phyloP scores from a whole-genome alignment of 495 filamentous ascomycete species.

The Penicillium ucsense region DNA sequence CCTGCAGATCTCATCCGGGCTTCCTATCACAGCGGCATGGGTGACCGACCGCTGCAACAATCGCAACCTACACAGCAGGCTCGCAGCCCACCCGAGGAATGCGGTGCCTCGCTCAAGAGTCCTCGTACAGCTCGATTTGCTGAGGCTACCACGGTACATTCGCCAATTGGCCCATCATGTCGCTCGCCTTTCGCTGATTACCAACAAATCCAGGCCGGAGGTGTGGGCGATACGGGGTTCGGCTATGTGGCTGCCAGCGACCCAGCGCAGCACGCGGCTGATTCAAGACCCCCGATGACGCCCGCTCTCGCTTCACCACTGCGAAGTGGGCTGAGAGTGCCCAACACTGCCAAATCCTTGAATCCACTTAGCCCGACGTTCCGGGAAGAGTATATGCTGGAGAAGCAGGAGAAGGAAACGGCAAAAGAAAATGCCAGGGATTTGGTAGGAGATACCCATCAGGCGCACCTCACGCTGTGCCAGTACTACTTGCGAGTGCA shows the following conservation, averaged over 20 bases:
- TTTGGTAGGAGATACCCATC: slow-evolving; percentile 50
- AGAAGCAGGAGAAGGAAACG: slow-evolving; percentile 66
- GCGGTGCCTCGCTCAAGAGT: slow-evolving; percentile 60
- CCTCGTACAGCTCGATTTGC: slow-evolving; percentile 81
- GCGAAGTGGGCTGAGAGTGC: slow-evolving; percentile 78
- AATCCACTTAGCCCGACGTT: slow-evolving; percentile 81
- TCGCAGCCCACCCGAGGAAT: slow-evolving; percentile 28
- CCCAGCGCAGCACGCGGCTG: slow-evolving; percentile 39
- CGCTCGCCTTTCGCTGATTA: slow-evolving; percentile 62
- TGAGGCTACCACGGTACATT: slow-evolving; percentile 81
- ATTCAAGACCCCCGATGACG: slow-evolving; percentile 20
- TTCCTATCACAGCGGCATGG: slow-evolving; percentile 25
- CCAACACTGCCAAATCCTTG: slow-evolving; percentile 60
- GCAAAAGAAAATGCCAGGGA: slow-evolving; percentile 78
- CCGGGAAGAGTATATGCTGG: slow-evolving; percentile 70
- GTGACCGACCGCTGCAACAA: slow-evolving; percentile 11
- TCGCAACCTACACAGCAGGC: slow-evolving; percentile 11
- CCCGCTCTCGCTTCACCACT: slow-evolving; percentile 63
- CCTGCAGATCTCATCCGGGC: slow-evolving; percentile 25
- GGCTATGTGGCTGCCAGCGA: slow-evolving; percentile 60
- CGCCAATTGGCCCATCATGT: slow-evolving; percentile 56
- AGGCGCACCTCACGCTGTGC: too few relatives aligned
- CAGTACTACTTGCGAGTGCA: not conserved
- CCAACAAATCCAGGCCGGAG: slow-evolving; percentile 40
- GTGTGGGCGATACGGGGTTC: slow-evolving; percentile 77